Conservation (phyloP, 352 stramenopile species). For the Globisporangium radiosum region DNA sequence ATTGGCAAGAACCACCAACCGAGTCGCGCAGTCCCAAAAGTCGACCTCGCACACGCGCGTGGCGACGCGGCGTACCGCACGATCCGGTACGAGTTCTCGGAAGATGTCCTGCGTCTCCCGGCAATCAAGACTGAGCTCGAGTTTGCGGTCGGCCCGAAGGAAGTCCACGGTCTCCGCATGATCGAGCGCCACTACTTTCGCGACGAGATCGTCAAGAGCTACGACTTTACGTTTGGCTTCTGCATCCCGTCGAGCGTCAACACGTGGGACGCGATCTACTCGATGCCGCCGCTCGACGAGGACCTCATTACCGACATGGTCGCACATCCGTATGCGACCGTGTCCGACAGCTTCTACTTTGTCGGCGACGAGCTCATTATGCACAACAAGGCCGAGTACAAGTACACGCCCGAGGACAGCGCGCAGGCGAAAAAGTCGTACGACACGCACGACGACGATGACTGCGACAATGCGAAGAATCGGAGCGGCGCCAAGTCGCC, state of each 20-base stretch:
- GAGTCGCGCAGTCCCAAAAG: slow-evolving; percentile 68
- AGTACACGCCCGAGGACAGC: slow-evolving; percentile 89
- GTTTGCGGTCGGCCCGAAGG: slow-evolving; percentile 89
- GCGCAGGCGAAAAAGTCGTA: slow-evolving; percentile 91
- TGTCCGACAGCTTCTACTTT: slow-evolving; percentile 96
- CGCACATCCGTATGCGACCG: slow-evolving; percentile 89
- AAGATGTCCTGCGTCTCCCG: slow-evolving; percentile 89
- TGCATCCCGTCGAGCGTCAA: slow-evolving; percentile 95
- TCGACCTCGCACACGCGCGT: slow-evolving; percentile 77
- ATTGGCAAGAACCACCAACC: slow-evolving; percentile 76
- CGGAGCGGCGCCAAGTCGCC: slow-evolving; percentile 30
- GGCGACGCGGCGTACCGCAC: slow-evolving; percentile 89
- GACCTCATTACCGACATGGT: slow-evolving; percentile 94
- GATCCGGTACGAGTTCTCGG: slow-evolving; percentile 94
- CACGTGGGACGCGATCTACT: slow-evolving; percentile 94
- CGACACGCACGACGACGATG: slow-evolving; percentile 83
- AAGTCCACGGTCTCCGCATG: slow-evolving; percentile 92
- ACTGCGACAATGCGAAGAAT: slow-evolving; percentile 42
- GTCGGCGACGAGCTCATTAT: slow-evolving; percentile 95
- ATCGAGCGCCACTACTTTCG: slow-evolving; percentile 96
- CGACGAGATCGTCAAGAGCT: slow-evolving; percentile 93
- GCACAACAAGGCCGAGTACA: slow-evolving; percentile 94
- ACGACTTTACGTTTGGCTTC: slow-evolving; percentile 96
- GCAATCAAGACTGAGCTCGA: slow-evolving; percentile 88
- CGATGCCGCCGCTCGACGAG: slow-evolving; percentile 89